A percentile compares a stretch with the other conserved stretches of the same genome.
phyloP scores from a whole-genome alignment of 768 basidiomycete species.

The Psilocybe azurescens region DNA sequence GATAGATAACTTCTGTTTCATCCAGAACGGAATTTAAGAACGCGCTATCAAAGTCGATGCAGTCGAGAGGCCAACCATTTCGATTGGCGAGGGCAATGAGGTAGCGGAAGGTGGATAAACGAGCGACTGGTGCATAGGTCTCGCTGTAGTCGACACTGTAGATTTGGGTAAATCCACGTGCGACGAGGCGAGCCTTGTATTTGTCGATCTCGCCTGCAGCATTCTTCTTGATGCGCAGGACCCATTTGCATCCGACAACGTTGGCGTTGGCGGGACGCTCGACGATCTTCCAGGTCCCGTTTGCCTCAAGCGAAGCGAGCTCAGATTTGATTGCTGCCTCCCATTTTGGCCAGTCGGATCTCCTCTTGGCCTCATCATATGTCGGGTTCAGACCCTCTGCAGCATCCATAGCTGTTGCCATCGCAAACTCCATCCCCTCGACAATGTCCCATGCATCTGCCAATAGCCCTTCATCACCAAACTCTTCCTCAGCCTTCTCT shows the following conservation, averaged over 20 bases:
- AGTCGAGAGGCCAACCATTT: conserved; percentile 11
- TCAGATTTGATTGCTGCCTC: conserved; percentile 23
- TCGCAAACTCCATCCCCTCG: conserved; percentile 10
- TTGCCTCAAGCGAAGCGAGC: conserved; percentile 14
- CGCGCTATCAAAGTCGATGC: conserved; percentile 15
- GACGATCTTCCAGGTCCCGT: conserved; percentile 18
- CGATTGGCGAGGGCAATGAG: conserved; percentile 30
- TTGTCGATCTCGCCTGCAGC: neutral
- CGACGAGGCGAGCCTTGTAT: conserved; percentile 49
- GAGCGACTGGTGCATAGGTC: too few relatives aligned
- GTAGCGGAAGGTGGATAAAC: too few relatives aligned
- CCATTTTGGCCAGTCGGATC: conserved; percentile 25
- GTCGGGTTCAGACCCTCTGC: conserved; percentile 16
- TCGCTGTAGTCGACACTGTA: too few relatives aligned
- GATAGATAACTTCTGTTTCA: conserved; percentile 18
- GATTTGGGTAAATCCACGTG: conserved; percentile 45
- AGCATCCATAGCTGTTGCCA: conserved; percentile 7
- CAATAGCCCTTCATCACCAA: neutral
- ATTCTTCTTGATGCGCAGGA: conserved; percentile 44
- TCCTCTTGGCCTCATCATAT: conserved; percentile 11
- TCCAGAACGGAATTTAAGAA: conserved; percentile 9
- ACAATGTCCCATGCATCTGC: neutral
- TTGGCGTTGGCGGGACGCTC: neutral
- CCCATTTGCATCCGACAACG: conserved; percentile 18
- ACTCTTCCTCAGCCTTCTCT: too few relatives aligned